phyloP scores from a whole-genome alignment of 345 rosid genomes.

The Citrus sp. region DNA sequence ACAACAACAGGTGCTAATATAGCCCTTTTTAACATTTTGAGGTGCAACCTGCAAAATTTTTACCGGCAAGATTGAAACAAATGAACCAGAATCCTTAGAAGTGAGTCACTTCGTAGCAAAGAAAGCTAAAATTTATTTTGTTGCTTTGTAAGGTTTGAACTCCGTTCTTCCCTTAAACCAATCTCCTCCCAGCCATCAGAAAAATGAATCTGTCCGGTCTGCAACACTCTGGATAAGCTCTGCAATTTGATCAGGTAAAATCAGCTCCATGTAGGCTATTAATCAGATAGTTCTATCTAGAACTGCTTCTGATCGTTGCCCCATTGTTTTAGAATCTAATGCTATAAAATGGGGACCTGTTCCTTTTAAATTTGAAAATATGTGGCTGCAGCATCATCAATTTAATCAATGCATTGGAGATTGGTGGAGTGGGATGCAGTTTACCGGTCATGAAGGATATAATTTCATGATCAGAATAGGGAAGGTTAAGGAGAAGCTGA shows the following conservation, averaged over 20 bases:
- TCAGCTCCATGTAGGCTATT: not conserved
- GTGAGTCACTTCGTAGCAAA: not conserved
- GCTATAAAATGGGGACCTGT: not conserved
- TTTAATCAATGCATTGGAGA: not conserved
- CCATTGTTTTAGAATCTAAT: not conserved
- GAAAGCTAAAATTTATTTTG: not conserved
- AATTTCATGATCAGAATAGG: not conserved
- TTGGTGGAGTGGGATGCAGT: not conserved
- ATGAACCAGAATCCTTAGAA: not conserved
- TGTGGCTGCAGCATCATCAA: not conserved
- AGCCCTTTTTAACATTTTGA: not conserved
- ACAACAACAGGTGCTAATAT: not conserved
- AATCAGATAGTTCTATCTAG: not conserved
- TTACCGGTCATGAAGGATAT: not conserved
- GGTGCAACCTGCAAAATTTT: not conserved
- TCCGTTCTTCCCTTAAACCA: not conserved
- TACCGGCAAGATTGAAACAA: not conserved
- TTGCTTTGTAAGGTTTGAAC: not conserved
- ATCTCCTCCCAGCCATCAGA: no score
- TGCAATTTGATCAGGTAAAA: no score
- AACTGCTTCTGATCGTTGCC: not conserved
- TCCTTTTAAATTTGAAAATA: not conserved
- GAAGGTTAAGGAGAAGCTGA: not conserved
- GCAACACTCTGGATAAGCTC: no score
- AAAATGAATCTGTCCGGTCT: no score